Percentiles rank a stretch among this genome's conserved stretches.
Conservation (phyloP, 1,284 basidiomycete genomes). For the Rhodotorula glutinis region DNA sequence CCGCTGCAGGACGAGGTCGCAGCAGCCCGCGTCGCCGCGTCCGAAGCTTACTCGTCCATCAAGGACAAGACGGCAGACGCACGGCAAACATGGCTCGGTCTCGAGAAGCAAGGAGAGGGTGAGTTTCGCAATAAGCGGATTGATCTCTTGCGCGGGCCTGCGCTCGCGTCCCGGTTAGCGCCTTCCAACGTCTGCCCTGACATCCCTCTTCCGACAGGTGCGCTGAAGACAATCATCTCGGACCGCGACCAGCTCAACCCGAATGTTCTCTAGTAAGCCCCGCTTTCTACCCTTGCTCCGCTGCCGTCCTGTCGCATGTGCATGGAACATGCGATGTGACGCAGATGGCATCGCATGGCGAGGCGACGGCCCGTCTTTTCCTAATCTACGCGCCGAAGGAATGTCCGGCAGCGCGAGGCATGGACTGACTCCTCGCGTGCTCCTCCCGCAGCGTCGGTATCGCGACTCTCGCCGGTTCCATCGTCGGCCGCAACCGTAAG, state of each 20-base stretch:
- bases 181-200: neutral
- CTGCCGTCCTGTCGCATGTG: too few species aligned
- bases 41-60: slow-evolving; percentile 57
- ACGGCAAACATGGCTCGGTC: slow-evolving; percentile 72
- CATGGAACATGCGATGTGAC: neutral
- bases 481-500: slow-evolving; percentile 61
- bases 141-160: too few species aligned
- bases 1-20: slow-evolving; percentile 72
- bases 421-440: neutral
- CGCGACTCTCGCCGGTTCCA: slow-evolving; percentile 77
- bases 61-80: slow-evolving; percentile 65
- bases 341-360: too few species aligned
- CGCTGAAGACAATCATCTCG: slow-evolving; percentile 74
- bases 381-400: too few species aligned
- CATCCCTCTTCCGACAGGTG: slow-evolving; percentile 53
- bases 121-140: slow-evolving; percentile 48
- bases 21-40: slow-evolving; percentile 59
- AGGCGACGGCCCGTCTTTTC: too few species aligned
- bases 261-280: slow-evolving; percentile 63
- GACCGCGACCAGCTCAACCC: slow-evolving; percentile 78
- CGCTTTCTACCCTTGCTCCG: too few species aligned
- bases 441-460: slow-evolving; percentile 61
- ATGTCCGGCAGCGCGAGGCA: neutral
- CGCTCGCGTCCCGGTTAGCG: neutral
- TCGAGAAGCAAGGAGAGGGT: slow-evolving; percentile 80